These are phyloP conservation scores for Gastrodia elata DNA, from an alignment of 106 monocot genomes.

Conservation along the genomic window DNA sequence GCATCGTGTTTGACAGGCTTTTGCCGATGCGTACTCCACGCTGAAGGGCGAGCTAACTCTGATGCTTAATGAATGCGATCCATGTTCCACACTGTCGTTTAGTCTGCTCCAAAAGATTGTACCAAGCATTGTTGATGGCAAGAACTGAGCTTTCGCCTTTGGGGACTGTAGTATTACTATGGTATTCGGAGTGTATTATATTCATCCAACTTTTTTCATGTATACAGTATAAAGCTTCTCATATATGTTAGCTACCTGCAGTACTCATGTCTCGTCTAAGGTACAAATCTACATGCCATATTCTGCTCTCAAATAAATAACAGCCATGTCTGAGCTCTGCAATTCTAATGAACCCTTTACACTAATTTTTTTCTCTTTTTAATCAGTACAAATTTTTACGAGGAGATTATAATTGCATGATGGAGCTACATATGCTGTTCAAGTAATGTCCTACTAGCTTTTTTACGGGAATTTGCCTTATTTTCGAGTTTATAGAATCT, in stretches of 20 bases:
- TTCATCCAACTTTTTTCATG: not conserved
- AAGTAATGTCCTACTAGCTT: not conserved
- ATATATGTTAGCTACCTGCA: not conserved
- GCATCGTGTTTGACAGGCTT: slow-evolving; percentile 43
- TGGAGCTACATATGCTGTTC: not conserved
- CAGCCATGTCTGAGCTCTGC: not conserved
- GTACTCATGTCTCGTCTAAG: not conserved
- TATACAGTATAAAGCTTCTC: not conserved
- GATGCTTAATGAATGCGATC: slow-evolving; percentile 19
- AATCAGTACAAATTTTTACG: not conserved
- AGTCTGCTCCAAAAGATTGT: slow-evolving; percentile 58
- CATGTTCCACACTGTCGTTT: slow-evolving; percentile 20
- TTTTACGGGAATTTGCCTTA: not conserved
- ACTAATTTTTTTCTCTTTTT: not conserved
- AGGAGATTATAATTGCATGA: not conserved
- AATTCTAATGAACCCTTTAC: not conserved
- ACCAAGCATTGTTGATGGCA: slow-evolving; percentile 43
- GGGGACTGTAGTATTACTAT: not conserved
- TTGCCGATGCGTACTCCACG: slow-evolving; percentile 67
- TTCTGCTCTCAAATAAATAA: not conserved
- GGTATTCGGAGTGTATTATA: not conserved
- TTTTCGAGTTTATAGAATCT: not conserved
- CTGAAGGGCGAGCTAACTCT: slow-evolving; percentile 49
- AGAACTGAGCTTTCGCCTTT: slow-evolving; percentile 16
- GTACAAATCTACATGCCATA: not conserved